phyloP scores from a whole-genome alignment of 805 yeast genomes.

The Candida cerambycidarum region DNA sequence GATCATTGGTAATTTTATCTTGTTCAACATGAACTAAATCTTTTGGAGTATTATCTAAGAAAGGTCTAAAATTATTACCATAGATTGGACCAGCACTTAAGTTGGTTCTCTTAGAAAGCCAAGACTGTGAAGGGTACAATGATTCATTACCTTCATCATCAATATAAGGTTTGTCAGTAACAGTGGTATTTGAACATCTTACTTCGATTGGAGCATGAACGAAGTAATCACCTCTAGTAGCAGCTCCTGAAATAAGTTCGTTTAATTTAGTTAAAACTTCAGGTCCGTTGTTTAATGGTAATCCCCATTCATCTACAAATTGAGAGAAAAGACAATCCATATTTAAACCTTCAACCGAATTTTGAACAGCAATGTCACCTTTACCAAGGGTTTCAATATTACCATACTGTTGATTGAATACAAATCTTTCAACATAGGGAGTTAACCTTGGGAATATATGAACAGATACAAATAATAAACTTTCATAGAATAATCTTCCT shows the following conservation, averaged over 20 bases:
- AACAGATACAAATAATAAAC: constrained; percentile 76
- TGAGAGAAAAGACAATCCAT: constrained; percentile 96
- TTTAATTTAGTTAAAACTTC: constrained; percentile 65
- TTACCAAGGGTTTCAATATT: constrained; percentile 60
- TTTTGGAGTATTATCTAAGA: constrained; percentile 74
- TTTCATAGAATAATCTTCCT: constrained; percentile 80
- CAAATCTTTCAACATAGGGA: constrained; percentile 81
- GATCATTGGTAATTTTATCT: constrained; percentile 60
- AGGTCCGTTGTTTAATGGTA: constrained; percentile 79
- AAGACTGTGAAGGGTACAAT: constrained; percentile 45
- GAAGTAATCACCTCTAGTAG: constrained; percentile 58
- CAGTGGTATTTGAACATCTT: constrained; percentile 84
- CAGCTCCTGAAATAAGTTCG: constrained; percentile 61
- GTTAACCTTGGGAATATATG: constrained; percentile 72
- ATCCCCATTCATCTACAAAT: constrained; percentile 96
- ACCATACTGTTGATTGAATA: constrained; percentile 84
- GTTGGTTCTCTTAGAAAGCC: constrained; percentile 50
- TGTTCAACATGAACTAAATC: constrained; percentile 52
- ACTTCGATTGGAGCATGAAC: constrained; percentile 97
- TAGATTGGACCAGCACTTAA: constrained; percentile 74
- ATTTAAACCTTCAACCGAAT: constrained; percentile 82
- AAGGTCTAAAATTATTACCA: constrained; percentile 83
- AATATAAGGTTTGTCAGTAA: constrained; percentile 36
- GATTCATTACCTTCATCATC: constrained; percentile 39
- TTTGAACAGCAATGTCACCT: constrained; percentile 69